Evolutionary conservation across 2,329 filamentous ascomycete species (phyloP).

Genomic region (Fusarium lateritium): DNA sequence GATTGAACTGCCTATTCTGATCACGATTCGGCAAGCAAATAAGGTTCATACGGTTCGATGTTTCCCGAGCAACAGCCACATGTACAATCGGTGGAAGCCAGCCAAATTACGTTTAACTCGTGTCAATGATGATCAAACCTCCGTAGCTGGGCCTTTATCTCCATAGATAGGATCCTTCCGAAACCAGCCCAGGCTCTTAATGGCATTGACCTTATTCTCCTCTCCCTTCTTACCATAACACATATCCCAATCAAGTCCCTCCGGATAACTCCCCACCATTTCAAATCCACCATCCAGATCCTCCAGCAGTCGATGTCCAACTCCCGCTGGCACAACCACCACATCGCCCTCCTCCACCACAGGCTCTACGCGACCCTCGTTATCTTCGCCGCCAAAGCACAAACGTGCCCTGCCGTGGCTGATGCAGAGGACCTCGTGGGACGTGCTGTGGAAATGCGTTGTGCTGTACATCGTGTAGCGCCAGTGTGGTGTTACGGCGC

Average conservation of each 20-base stretch:
- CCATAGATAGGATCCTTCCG: conserved; percentile 40
- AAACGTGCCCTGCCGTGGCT: conserved; percentile 70
- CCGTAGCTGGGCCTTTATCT: conserved; percentile 18
- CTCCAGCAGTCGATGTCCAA: conserved; percentile 73
- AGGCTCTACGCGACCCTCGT: conserved; percentile 69
- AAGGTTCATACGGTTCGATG: not conserved
- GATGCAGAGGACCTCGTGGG: conserved; percentile 77
- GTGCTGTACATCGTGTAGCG: conserved; percentile 77
- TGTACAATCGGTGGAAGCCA: not conserved
- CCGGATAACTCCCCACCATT: conserved; percentile 78
- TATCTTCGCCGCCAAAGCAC: conserved; percentile 77
- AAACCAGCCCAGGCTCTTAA: conserved; percentile 32
- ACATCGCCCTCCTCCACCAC: conserved; percentile 72
- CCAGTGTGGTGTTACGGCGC: conserved; percentile 75
- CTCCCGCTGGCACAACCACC: conserved; percentile 75
- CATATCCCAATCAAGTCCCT: conserved; percentile 76
- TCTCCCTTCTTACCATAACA: conserved; percentile 73
- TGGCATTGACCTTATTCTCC: conserved; percentile 28
- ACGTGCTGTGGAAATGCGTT: conserved; percentile 77
- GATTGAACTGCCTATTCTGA: no score
- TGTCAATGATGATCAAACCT: not conserved
- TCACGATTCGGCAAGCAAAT: not conserved
- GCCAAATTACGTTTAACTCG: not conserved
- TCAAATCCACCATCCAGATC: conserved; percentile 69
- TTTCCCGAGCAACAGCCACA: not conserved